Evolutionary conservation across 1,139 yeast genomes (phyloP).

Genomic region (Protomyces inundatus): DNA sequence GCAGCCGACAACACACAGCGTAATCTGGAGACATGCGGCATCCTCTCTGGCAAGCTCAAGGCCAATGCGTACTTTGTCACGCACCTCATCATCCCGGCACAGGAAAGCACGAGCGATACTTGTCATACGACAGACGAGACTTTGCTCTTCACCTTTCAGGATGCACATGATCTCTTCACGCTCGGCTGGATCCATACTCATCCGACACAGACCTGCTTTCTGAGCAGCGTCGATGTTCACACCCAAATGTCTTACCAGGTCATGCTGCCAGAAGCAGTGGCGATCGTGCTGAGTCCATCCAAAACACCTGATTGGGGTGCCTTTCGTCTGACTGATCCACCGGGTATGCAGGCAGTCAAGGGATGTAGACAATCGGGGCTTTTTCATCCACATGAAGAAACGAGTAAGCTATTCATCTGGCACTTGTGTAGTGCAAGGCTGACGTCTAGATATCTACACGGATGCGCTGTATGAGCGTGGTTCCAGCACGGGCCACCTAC

Average conservation of each 20-base stretch:
- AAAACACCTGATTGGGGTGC: slow-evolving; percentile 49
- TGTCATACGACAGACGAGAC: slow-evolving; percentile 57
- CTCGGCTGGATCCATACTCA: slow-evolving; percentile 68
- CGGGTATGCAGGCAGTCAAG: slow-evolving; percentile 52
- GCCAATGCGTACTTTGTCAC: slow-evolving; percentile 58
- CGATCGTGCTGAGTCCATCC: slow-evolving; percentile 56
- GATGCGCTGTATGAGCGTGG: neutral
- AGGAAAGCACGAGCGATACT: slow-evolving; percentile 54
- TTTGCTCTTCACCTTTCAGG: slow-evolving; percentile 50
- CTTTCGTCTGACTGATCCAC: slow-evolving; percentile 57
- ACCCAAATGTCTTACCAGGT: slow-evolving; percentile 60
- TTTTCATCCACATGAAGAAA: slow-evolving; percentile 52
- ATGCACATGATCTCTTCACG: slow-evolving; percentile 50
- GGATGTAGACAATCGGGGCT: slow-evolving; percentile 41
- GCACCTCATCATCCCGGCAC: slow-evolving; percentile 54
- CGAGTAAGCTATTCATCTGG: slow-evolving; percentile 31
- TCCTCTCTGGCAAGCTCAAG: slow-evolving; percentile 53
- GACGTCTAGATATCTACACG: neutral
- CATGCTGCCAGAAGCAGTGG: slow-evolving; percentile 63
- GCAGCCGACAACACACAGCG: slow-evolving; percentile 47
- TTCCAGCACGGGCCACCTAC: slow-evolving; percentile 4
- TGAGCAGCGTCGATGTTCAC: slow-evolving; percentile 58
- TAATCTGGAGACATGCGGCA: slow-evolving; percentile 60
- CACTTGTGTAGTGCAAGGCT: neutral
- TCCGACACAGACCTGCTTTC: slow-evolving; percentile 60